Percentiles rank a stretch among this genome's conserved stretches.
Conservation (phyloP, 2,329 filamentous ascomycete genomes). For the Alternaria hordeiaustralica region DNA sequence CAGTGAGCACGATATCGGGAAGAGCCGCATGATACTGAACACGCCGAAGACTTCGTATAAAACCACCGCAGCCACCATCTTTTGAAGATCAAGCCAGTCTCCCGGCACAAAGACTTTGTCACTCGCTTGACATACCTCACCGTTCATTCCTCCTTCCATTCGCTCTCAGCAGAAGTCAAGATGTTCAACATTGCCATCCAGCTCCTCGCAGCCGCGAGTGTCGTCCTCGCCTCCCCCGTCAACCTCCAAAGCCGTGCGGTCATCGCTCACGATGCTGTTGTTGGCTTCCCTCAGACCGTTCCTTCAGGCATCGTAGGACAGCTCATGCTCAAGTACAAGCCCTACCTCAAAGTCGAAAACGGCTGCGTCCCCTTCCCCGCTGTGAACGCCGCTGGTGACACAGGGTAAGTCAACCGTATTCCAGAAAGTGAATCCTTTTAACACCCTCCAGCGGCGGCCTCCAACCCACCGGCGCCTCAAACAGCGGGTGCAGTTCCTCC, state of each 20-base stretch:
- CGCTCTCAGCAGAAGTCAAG: neutral
- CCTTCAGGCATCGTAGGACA: slow-evolving; percentile 56
- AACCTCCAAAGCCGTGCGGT: slow-evolving; percentile 49
- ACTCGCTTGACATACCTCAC: neutral
- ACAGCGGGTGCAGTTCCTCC: slow-evolving; percentile 51
- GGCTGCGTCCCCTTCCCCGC: slow-evolving; percentile 70
- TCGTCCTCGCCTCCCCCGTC: slow-evolving; percentile 32
- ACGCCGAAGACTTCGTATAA: slow-evolving; percentile 1
- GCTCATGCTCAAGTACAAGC: slow-evolving; percentile 64
- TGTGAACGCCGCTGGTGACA: slow-evolving; percentile 64
- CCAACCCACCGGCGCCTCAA: slow-evolving; percentile 47
- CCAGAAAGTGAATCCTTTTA: neutral
- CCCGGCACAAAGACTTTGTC: neutral
- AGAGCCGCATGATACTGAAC: neutral
- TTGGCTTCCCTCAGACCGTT: slow-evolving; percentile 62
- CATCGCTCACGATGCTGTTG: slow-evolving; percentile 56
- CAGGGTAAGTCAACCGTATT: slow-evolving; percentile 50
- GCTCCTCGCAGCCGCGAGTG: slow-evolving; percentile 28
- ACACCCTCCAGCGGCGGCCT: slow-evolving; percentile 52
- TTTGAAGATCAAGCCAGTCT: neutral
- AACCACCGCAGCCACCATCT: neutral
- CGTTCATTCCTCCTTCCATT: neutral
- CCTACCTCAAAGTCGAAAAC: slow-evolving; percentile 61
- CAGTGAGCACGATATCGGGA: neutral
- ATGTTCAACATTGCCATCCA: slow-evolving; percentile 38